Conservation (phyloP, 495 filamentous ascomycete species). For the Glarea lozoyensis region DNA sequence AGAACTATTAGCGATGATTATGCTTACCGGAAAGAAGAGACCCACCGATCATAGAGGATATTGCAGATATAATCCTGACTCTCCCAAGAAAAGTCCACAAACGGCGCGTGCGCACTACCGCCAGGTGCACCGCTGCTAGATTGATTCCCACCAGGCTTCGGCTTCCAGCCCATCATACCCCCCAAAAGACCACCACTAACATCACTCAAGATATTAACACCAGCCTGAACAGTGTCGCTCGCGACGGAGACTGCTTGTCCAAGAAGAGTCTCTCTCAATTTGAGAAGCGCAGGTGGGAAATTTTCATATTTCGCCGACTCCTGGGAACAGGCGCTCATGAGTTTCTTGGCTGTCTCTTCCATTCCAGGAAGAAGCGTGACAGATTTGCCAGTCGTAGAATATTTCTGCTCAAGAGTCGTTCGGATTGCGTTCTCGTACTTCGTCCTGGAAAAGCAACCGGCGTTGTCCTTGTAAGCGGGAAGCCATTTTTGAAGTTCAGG, state of each 20-base stretch:
- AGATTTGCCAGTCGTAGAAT: slow-evolving; percentile 3
- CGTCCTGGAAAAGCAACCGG: background rate
- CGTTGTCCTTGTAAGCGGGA: background rate
- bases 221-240: too few relatives aligned
- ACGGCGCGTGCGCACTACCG: too few relatives aligned
- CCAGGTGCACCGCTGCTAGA: too few relatives aligned
- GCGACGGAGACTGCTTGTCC: too few relatives aligned
- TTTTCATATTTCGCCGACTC: too few relatives aligned
- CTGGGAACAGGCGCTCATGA: too few relatives aligned
- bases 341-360: background rate
- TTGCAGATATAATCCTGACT: slow-evolving; percentile 4
- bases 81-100: slow-evolving; percentile 1
- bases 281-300: slow-evolving; percentile 1
- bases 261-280: too few relatives aligned
- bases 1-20: background rate
- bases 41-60: slow-evolving; percentile 7
- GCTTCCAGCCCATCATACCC: too few relatives aligned
- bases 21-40: background rate
- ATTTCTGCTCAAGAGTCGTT: slow-evolving; percentile 5
- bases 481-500: slow-evolving; percentile 7
- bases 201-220: too few relatives aligned
- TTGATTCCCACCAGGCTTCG: too few relatives aligned
- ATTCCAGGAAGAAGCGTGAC: background rate
- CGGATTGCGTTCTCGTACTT: slow-evolving; percentile 6
- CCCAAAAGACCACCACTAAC: too few relatives aligned